phyloP scores from a whole-genome alignment of 169 alveolate species.

The Cryptosporidium ubiquitum region DNA sequence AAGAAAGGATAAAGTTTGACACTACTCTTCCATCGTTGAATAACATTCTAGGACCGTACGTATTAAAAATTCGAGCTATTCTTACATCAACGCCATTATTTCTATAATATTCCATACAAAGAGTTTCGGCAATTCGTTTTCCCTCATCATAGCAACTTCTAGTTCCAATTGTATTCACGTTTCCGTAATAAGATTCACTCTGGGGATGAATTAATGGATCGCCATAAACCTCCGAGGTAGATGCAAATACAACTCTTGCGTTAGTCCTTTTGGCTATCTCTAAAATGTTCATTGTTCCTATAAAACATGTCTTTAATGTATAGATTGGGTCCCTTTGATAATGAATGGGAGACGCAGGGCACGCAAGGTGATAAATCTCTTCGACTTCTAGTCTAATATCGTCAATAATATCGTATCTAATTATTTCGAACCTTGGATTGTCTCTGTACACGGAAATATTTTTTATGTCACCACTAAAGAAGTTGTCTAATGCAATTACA shows the following conservation, averaged over 20 bases:
- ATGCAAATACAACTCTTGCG: conserved; percentile 80
- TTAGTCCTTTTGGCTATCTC: conserved; percentile 79
- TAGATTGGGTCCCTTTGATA: conserved; percentile 81
- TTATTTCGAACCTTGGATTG: conserved; percentile 78
- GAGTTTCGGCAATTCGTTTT: conserved; percentile 82
- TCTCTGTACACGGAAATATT: conserved; percentile 75
- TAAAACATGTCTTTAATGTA: conserved; percentile 81
- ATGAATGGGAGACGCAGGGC: conserved; percentile 85
- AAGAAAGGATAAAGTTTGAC: conserved; percentile 81
- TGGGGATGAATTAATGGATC: conserved; percentile 84
- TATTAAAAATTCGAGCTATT: conserved; percentile 82
- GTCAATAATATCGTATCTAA: conserved; percentile 78
- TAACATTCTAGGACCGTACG: conserved; percentile 84
- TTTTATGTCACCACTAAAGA: conserved; percentile 78
- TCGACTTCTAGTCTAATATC: conserved; percentile 78
- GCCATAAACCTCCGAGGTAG: conserved; percentile 83
- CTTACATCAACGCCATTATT: conserved; percentile 80
- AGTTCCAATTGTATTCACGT: conserved; percentile 82
- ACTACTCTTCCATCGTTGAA: conserved; percentile 84
- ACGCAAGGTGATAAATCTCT: conserved; percentile 82
- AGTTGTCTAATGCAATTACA: conserved; percentile 79
- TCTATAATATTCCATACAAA: conserved; percentile 80
- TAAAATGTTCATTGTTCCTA: conserved; percentile 81
- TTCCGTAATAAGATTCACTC: conserved; percentile 81
- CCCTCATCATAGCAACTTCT: conserved; percentile 86